These are phyloP conservation scores for Rhododendron ferrugineum DNA, from an alignment of 148 eudicot genomes.

Conservation along the genomic window DNA sequence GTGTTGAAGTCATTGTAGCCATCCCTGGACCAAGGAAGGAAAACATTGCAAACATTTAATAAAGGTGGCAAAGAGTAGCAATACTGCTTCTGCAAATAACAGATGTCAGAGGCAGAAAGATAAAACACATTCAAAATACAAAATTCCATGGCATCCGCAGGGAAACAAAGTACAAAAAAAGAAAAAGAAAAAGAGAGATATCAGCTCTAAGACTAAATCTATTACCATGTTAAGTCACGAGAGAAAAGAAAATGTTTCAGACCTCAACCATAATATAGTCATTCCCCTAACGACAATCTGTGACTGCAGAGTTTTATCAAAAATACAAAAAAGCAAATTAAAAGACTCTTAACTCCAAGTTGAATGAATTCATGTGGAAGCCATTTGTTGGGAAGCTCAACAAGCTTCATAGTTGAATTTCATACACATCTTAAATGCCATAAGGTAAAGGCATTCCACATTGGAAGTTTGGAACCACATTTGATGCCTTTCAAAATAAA, in stretches of 20 bases:
- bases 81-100: not conserved
- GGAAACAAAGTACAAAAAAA: not conserved
- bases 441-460: not conserved
- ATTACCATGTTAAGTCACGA: not conserved
- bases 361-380: constrained; percentile 5
- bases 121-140: not conserved
- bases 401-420: not conserved
- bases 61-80: not conserved
- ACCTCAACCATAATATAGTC: not conserved
- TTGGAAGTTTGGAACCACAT: not conserved
- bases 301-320: not conserved
- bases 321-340: not conserved
- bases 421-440: not conserved
- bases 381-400: not conserved
- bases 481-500: not conserved
- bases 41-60: constrained; percentile 14
- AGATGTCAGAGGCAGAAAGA: not conserved
- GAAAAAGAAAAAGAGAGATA: not conserved
- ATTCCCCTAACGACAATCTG: not conserved
- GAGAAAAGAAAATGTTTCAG: not conserved
- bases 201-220: not conserved
- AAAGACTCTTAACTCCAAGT: not conserved
- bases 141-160: not conserved
- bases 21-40: constrained; percentile 58
- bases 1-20: constrained; percentile 99